Conservation (phyloP, 2,329 filamentous ascomycete genomes). For the Harringtonia aguacate region DNA sequence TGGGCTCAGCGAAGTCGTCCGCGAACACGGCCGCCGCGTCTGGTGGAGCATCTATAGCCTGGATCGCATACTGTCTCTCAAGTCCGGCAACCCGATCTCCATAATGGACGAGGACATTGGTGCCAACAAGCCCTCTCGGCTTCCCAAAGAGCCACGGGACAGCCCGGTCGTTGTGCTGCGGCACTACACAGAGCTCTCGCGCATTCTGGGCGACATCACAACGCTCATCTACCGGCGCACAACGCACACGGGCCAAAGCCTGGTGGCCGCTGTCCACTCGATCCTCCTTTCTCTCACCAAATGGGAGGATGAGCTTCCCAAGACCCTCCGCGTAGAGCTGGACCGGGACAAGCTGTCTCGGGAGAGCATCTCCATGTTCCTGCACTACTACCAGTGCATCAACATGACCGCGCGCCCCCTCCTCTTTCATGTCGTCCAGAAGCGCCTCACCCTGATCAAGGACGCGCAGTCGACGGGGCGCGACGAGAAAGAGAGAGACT, state of each 20-base stretch:
- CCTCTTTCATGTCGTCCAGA: slow-evolving; percentile 41
- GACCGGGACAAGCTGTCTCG: slow-evolving; percentile 24
- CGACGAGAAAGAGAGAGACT: slow-evolving; percentile 25
- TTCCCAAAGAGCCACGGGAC: slow-evolving; percentile 27
- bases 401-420: slow-evolving; percentile 45
- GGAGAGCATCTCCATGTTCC: slow-evolving; percentile 29
- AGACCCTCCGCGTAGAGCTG: slow-evolving; percentile 36
- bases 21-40: slow-evolving; percentile 38
- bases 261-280: slow-evolving; percentile 37
- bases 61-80: slow-evolving; percentile 40
- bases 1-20: slow-evolving; percentile 25
- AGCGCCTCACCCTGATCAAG: slow-evolving; percentile 25
- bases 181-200: slow-evolving; percentile 41
- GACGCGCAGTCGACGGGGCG: slow-evolving; percentile 8
- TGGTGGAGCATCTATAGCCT: slow-evolving; percentile 49
- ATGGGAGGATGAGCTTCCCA: slow-evolving; percentile 38
- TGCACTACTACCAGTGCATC: slow-evolving; percentile 47
- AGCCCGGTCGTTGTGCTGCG: slow-evolving; percentile 36
- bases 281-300: slow-evolving; percentile 37
- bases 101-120: slow-evolving; percentile 44
- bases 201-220: slow-evolving; percentile 37
- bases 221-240: slow-evolving; percentile 37
- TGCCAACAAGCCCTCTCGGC: slow-evolving; percentile 23
- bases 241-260: slow-evolving; percentile 19
- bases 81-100: slow-evolving; percentile 42